phyloP scores from a whole-genome alignment of 2,329 filamentous ascomycete species.

The Colletotrichum theobromicola region DNA sequence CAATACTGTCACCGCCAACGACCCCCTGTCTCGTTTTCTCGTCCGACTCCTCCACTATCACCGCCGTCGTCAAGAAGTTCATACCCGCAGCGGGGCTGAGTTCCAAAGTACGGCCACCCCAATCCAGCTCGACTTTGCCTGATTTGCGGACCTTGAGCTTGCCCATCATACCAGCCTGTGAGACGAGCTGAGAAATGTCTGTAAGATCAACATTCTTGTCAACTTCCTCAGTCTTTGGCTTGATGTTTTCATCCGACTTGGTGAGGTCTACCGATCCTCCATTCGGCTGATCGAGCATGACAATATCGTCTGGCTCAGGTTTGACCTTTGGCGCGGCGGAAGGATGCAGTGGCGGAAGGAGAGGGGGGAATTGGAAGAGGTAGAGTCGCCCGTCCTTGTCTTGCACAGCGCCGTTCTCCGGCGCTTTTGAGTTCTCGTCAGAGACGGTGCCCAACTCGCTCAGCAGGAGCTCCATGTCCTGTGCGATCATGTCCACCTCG shows the following conservation, averaged over 20 bases:
- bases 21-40: constrained; percentile 50
- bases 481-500: constrained; percentile 43
- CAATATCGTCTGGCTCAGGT: constrained; percentile 43
- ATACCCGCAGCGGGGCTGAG: constrained; percentile 57
- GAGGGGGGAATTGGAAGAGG: constrained; percentile 68
- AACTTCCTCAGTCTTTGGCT: constrained; percentile 23
- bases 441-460: constrained; percentile 46
- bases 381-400: constrained; percentile 58
- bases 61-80: constrained; percentile 63
- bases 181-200: constrained; percentile 42
- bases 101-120: constrained; percentile 63
- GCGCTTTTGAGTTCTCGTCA: constrained; percentile 21
- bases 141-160: constrained; percentile 66
- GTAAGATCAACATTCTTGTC: constrained; percentile 31
- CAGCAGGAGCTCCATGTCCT: constrained; percentile 46
- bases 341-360: constrained; percentile 60
- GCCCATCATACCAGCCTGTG: constrained; percentile 64
- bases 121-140: constrained; percentile 66
- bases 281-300: constrained; percentile 39
- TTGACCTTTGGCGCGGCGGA: constrained; percentile 41
- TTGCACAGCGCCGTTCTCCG: constrained; percentile 23
- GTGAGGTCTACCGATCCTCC: constrained; percentile 48
- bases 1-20: constrained; percentile 57
- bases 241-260: constrained; percentile 21
- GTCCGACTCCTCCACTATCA: constrained; percentile 64